Percentiles rank a stretch among this genome's conserved stretches.
Evolutionary conservation across 352 stramenopile species (phyloP).

Genomic region (Peronosclerospora sorghi): DNA sequence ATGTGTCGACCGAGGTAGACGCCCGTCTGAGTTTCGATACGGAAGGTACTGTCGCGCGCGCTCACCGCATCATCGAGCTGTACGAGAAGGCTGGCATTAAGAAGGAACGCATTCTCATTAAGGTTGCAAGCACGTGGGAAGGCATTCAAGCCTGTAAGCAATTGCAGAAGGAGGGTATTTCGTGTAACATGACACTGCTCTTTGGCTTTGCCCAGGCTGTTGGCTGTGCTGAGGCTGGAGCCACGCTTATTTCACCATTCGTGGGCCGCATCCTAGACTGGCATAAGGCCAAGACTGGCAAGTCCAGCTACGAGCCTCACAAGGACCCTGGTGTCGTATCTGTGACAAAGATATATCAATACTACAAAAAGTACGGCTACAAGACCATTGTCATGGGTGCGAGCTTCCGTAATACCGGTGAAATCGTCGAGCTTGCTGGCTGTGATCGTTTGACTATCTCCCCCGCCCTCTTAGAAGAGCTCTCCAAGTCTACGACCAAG

Average conservation of each 20-base stretch:
- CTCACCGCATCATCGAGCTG: conserved; percentile 92
- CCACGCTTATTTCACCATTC: conserved; percentile 94
- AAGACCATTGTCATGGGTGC: conserved; percentile 94
- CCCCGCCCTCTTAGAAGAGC: conserved; percentile 87
- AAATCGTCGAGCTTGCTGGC: conserved; percentile 95
- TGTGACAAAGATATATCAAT: conserved; percentile 96
- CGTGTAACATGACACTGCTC: conserved; percentile 98
- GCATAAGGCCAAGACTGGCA: conserved; percentile 91
- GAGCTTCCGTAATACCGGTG: conserved; percentile 92
- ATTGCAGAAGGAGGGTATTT: conserved; percentile 95
- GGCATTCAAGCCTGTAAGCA: conserved; percentile 94
- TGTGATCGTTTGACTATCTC: conserved; percentile 98
- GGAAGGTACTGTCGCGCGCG: conserved; percentile 86
- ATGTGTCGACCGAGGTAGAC: conserved; percentile 99
- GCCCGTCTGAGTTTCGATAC: conserved; percentile 95
- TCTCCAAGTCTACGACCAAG: conserved; percentile 66
- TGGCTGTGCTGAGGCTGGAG: conserved; percentile 88
- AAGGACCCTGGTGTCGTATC: conserved; percentile 96
- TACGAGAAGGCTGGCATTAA: conserved; percentile 93
- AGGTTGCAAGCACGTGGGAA: conserved; percentile 97
- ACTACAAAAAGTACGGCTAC: conserved; percentile 98
- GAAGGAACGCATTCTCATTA: conserved; percentile 96
- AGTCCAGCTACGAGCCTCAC: conserved; percentile 85
- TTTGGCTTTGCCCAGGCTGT: conserved; percentile 97
- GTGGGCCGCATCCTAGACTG: conserved; percentile 96